A percentile compares a stretch with the other conserved stretches of the same genome.
Conservation (phyloP, 495 filamentous ascomycete species). For the Penicillium angulare region DNA sequence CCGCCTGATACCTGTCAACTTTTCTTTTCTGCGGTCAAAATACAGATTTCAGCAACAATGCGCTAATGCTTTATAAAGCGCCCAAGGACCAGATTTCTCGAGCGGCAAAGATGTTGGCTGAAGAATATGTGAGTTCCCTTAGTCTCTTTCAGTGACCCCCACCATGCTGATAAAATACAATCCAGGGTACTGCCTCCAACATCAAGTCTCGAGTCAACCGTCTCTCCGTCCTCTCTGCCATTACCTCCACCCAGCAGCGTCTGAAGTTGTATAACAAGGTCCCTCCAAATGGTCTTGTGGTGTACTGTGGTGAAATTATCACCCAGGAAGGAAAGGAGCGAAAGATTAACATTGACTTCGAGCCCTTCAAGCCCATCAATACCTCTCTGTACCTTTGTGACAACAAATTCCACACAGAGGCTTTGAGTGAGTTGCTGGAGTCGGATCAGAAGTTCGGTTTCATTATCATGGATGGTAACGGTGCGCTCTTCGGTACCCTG, state of each 20-base stretch:
- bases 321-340: slow-evolving; percentile 97
- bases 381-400: slow-evolving; percentile 98
- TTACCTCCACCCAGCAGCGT: slow-evolving; percentile 97
- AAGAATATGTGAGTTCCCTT: slow-evolving; percentile 83
- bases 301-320: slow-evolving; percentile 99
- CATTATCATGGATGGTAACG: slow-evolving; percentile 99
- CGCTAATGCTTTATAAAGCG: slow-evolving; percentile 49
- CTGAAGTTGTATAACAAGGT: slow-evolving; percentile 99
- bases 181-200: slow-evolving; percentile 91
- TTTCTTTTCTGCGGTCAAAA: neutral
- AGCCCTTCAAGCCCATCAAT: slow-evolving; percentile 99
- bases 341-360: slow-evolving; percentile 99
- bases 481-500: slow-evolving; percentile 91
- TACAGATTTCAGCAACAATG: neutral
- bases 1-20: neutral
- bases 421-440: slow-evolving; percentile 91
- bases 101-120: slow-evolving; percentile 98
- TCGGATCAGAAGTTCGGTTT: slow-evolving; percentile 99
- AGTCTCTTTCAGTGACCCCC: neutral
- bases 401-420: slow-evolving; percentile 99
- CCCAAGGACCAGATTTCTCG: slow-evolving; percentile 98
- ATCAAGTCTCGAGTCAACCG: slow-evolving; percentile 99
- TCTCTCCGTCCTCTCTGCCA: slow-evolving; percentile 93
- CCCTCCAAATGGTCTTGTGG: slow-evolving; percentile 92
- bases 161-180: slow-evolving; percentile 3